phyloP scores from a whole-genome alignment of 768 basidiomycete species.

The Rhodotorula paludigena region DNA sequence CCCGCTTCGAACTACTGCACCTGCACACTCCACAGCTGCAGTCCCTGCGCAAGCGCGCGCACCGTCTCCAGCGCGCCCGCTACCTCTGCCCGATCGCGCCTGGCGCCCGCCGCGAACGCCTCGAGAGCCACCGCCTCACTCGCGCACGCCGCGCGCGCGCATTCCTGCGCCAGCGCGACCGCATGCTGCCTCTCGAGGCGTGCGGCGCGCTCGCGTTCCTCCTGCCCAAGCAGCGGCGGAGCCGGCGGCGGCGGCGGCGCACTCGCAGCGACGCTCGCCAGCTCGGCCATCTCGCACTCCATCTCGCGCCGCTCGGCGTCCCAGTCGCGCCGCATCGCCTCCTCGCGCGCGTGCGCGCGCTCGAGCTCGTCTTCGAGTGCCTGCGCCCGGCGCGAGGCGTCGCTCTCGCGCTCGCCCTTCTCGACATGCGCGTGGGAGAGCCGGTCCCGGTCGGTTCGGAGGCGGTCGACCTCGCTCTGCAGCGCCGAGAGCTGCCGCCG shows the following conservation, averaged over 20 bases:
- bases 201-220: background rate
- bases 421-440: background rate
- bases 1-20: background rate
- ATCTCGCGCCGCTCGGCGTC: background rate
- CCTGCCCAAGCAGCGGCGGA: no score
- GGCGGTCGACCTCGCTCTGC: background rate
- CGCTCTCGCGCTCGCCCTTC: background rate
- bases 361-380: background rate
- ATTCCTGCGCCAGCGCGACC: background rate
- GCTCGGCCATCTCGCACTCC: slow-evolving; percentile 7
- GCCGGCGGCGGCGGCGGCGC: background rate
- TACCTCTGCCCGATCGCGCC: background rate
- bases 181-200: no score
- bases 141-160: background rate
- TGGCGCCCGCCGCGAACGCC: background rate
- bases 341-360: background rate
- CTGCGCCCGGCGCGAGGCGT: background rate
- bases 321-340: background rate
- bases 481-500: background rate
- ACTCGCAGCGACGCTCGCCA: background rate
- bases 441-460: background rate
- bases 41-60: background rate
- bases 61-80: background rate
- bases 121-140: background rate
- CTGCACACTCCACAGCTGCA: background rate